Conservation (phyloP, 768 basidiomycete genomes). For the Basidioascus undulatus region DNA sequence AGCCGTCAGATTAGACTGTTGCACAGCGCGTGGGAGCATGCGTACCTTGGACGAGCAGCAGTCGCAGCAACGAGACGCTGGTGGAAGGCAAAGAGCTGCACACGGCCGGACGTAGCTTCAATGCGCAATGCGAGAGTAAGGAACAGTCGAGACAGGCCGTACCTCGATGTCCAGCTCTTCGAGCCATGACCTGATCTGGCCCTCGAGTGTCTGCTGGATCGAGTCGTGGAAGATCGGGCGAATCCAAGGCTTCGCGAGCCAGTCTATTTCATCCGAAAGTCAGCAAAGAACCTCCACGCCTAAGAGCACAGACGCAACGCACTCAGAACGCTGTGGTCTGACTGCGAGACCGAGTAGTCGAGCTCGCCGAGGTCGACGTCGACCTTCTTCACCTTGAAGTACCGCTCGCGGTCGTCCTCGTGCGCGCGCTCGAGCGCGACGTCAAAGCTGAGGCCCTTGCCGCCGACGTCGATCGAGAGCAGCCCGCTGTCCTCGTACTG, state of each 20-base stretch:
- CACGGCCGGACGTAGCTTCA: too few species aligned
- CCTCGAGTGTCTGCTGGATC: not conserved
- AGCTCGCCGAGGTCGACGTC: conserved; percentile 17
- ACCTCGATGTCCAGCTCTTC: not conserved
- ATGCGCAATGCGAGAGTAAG: too few species aligned
- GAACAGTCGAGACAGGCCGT: too few species aligned
- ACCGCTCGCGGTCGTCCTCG: conserved; percentile 20
- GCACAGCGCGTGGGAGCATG: too few species aligned
- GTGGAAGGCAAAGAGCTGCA: not conserved
- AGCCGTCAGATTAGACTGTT: too few species aligned
- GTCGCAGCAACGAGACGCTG: not conserved
- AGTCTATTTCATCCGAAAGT: too few species aligned
- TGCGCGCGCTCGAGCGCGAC: conserved; percentile 21
- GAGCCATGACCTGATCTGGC: not conserved
- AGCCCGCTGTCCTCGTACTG: conserved; percentile 20
- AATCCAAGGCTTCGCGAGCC: not conserved
- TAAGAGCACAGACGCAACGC: too few species aligned
- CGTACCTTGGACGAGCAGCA: not conserved
- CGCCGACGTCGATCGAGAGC: conserved; percentile 19
- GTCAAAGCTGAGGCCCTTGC: conserved; percentile 20
- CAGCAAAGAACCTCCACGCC: too few species aligned
- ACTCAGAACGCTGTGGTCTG: not conserved
- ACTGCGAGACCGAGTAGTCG: conserved; percentile 15
- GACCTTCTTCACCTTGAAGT: conserved; percentile 22
- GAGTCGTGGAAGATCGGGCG: not conserved